phyloP scores from a whole-genome alignment of 1,284 basidiomycete species.

The Tilletia indica region DNA sequence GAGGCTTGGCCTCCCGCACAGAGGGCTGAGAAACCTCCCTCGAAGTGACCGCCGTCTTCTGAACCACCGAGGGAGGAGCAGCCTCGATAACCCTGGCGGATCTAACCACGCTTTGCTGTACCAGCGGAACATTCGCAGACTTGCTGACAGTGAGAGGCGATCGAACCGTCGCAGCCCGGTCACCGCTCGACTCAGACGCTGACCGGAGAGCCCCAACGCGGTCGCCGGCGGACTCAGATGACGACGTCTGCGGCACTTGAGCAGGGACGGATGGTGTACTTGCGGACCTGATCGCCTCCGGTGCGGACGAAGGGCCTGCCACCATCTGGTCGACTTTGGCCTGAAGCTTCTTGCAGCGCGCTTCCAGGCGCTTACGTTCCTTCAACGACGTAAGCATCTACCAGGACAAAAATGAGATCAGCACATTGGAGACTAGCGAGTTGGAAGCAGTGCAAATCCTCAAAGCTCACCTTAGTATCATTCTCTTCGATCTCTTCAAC shows the following conservation, averaged over 20 bases:
- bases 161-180: neutral
- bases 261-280: too few species aligned
- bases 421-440: neutral
- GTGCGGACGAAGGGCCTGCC: neutral
- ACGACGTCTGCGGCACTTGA: too few species aligned
- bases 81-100: too few species aligned
- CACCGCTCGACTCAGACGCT: neutral
- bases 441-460: too few species aligned
- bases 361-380: slow-evolving; percentile 10
- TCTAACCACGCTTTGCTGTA: too few species aligned
- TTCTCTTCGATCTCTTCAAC: slow-evolving; percentile 5
- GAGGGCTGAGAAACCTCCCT: neutral
- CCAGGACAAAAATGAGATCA: too few species aligned
- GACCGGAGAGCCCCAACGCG: neutral
- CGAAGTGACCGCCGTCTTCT: neutral
- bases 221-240: neutral
- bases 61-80: too few species aligned
- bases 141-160: slow-evolving; percentile 1
- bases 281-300: neutral
- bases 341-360: slow-evolving; percentile 11
- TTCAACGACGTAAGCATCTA: neutral
- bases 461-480: slow-evolving; percentile 9
- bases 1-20: neutral
- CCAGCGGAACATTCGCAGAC: neutral
- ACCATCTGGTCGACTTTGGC: slow-evolving; percentile 5